Conservation (phyloP, 2,329 filamentous ascomycete genomes). For the Ophiosphaerella narmari region DNA sequence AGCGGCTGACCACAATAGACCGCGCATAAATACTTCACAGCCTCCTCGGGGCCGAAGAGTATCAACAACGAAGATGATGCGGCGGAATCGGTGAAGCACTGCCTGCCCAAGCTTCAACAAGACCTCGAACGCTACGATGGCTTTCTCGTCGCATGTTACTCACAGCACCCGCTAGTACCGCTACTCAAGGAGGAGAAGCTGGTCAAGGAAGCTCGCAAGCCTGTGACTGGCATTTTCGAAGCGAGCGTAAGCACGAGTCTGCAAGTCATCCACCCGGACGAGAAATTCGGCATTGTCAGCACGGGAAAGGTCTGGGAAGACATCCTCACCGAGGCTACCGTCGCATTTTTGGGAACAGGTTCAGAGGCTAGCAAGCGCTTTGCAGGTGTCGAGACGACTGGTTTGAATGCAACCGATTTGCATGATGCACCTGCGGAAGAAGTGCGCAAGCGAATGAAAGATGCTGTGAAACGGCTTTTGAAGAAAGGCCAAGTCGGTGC, state of each 20-base stretch:
- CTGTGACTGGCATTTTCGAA: constrained; percentile 85
- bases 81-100: constrained; percentile 63
- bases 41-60: constrained; percentile 68
- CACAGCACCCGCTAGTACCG: constrained; percentile 76
- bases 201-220: constrained; percentile 48
- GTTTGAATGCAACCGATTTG: constrained; percentile 77
- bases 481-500: constrained; percentile 62
- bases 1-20: constrained; percentile 53
- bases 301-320: constrained; percentile 84
- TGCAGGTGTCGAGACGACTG: constrained; percentile 80
- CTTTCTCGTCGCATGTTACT: constrained; percentile 89
- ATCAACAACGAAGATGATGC: constrained; percentile 80
- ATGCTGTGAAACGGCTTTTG: constrained; percentile 71
- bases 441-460: constrained; percentile 68
- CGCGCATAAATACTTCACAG: constrained; percentile 67
- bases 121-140: constrained; percentile 64
- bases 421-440: constrained; percentile 69
- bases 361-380: constrained; percentile 59
- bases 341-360: constrained; percentile 62
- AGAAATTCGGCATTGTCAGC: constrained; percentile 83
- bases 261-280: constrained; percentile 55
- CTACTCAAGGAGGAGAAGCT: constrained; percentile 57
- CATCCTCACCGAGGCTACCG: constrained; percentile 70
- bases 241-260: constrained; percentile 72
- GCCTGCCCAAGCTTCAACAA: constrained; percentile 60